These are phyloP conservation scores for Phyllosticta ampelicida DNA, from an alignment of 2,329 filamentous ascomycete genomes.

Conservation along the genomic window DNA sequence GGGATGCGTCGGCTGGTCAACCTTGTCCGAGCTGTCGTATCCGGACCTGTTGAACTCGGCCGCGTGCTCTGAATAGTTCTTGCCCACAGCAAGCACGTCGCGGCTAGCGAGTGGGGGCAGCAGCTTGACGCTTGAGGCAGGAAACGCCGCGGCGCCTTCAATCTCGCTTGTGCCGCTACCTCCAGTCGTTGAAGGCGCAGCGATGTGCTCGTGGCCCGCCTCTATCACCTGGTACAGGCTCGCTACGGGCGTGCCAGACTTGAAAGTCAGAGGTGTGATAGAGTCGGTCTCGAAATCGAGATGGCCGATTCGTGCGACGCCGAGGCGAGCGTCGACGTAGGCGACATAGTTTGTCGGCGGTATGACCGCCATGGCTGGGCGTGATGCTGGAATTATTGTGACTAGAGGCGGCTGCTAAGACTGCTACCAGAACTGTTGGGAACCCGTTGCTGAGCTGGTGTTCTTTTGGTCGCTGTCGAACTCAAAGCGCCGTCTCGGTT, in stretches of 20 bases:
- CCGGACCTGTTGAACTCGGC: slow-evolving; percentile 47
- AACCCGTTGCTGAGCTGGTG: neutral
- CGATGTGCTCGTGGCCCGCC: slow-evolving; percentile 31
- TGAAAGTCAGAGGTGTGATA: slow-evolving; percentile 36
- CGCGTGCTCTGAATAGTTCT: slow-evolving; percentile 48
- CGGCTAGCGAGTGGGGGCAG: slow-evolving; percentile 38
- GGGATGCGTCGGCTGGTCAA: slow-evolving; percentile 41
- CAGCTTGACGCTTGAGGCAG: slow-evolving; percentile 30
- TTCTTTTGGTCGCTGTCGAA: neutral
- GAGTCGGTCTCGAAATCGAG: slow-evolving; percentile 26
- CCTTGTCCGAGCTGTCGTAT: slow-evolving; percentile 45
- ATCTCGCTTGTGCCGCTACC: slow-evolving; percentile 7
- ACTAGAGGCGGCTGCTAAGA: neutral
- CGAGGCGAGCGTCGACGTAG: neutral
- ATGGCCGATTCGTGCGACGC: slow-evolving; percentile 30
- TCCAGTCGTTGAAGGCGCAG: neutral
- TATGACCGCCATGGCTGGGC: neutral
- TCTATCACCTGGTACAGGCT: slow-evolving; percentile 45
- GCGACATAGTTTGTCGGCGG: neutral
- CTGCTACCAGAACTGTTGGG: neutral
- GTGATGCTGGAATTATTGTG: neutral
- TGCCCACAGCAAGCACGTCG: slow-evolving; percentile 46
- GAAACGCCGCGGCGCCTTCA: slow-evolving; percentile 18
- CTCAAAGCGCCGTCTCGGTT: neutral
- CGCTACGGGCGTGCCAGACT: slow-evolving; percentile 36